Base-by-base conservation (phyloP, 2,329 filamentous ascomycete genomes). In the Cordyceps militaris region DNA sequence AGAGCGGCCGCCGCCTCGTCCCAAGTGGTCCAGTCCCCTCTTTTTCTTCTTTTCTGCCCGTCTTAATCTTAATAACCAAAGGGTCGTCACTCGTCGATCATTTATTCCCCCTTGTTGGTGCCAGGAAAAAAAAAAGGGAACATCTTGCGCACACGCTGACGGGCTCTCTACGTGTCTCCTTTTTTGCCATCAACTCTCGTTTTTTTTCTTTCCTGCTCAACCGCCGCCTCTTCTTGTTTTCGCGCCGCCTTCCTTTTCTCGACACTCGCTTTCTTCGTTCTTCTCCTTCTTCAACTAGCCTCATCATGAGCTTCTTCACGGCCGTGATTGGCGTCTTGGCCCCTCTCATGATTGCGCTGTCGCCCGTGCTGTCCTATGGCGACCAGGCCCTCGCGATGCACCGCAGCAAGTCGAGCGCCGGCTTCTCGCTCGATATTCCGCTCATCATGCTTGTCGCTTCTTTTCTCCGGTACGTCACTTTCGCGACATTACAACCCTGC, bases 391-490 rank as follows among this genome's bases (percentile, higher is more conserved):
- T 83, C 48, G 80, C 84, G 36, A 88, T 88, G 80, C 79, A 86
- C 65, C 76, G 79, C 64, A 77, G 73, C 58, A 84, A 81, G 69
- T 84, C 83, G 44, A 87, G 84, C 63, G 82, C 81, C 14, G 84
- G 85, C 58, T 88, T 88, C 72, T 88, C 85, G 19, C 76, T 88
- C 61, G 85, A 88, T 65, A 88, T 87, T 46, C 85, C 85, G 32
- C 73, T 88, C 58, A 88, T 88, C 61, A 88, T 88, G 85, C 80
- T 88, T 52, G 78, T 87, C 56, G 83, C 85, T 28, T 88, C 84
- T 3, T 73, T 88, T 56, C 73, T 87, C 57, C 83, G 84, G 82
- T 87, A 67, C 48, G 74, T 61, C 36, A 32, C 46, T 10, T 19
- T 28, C 30, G 50, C 50, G 50, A 53, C 32, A 26, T 13, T 23